Evolutionary conservation across 495 filamentous ascomycete species (phyloP), one percentile per base, ranked within the genome.

Genomic region (Amphirosellinia nigrospora): DNA sequence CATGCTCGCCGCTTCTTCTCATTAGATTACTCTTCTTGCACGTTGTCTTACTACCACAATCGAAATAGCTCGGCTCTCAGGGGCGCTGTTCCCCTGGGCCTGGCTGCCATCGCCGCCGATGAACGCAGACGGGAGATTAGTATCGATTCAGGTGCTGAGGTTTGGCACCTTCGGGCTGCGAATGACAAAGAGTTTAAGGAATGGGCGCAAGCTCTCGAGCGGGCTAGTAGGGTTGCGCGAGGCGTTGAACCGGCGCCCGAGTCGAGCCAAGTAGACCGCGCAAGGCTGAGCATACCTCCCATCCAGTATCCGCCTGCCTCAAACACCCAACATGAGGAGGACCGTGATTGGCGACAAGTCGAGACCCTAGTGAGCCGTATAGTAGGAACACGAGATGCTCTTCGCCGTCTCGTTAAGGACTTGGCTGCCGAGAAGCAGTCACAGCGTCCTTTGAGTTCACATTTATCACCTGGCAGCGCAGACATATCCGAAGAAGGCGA

Each of bases 1-100:
- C 96, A 93, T 83, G 96, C 96, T 21, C 86, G 93, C 41, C 88
- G 96, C 46, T 99, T 93, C 80, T 99, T 99, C 80, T 96, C 94
- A 1, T 83, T 99, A 36, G 96, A 99, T 77, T 98, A 92, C 73
- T 92, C 89, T 8, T 92, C 94, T 0, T 94, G 90, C 36, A 98
- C 96, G 0, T 81, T 99, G 43, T 97, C 94, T 3, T 99, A 99
- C 79, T 99, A 98, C 74, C 92, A 96, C 75, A 94, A 95, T 75
- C 90, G 91, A 38, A 94, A 96, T 74, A 97, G 94, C 10, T 92
- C 94, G 15, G 92, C 94, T 0, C 83, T 99, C 26, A 88, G 96
- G 62, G 96, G 96, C 16, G 93, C 96, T 28, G 96, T 98, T 66
- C 96, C 96, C 5, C 86, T 99, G 16, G 93, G 93, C 26, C 80